Percentiles rank a stretch among this genome's conserved stretches.
Conservation (phyloP, 164 flowering plant genomes). For the Sextonia rubra region DNA sequence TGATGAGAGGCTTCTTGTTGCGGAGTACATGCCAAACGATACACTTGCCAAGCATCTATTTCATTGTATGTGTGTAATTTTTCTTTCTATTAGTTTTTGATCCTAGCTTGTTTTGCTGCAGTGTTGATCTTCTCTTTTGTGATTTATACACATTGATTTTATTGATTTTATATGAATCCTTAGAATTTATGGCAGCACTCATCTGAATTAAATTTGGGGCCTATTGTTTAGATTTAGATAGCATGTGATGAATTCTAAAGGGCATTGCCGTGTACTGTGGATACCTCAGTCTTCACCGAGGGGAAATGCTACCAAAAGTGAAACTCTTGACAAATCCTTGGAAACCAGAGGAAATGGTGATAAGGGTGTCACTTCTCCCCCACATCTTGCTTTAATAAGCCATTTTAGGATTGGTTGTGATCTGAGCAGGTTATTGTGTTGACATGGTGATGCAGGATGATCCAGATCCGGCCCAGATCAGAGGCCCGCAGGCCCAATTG, state of each 20-base stretch:
- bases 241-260: background rate
- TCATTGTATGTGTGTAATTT: constrained; percentile 58
- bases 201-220: background rate
- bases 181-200: background rate
- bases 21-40: constrained; percentile 97
- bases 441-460: too few species aligned
- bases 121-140: background rate
- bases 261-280: background rate
- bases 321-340: too few species aligned
- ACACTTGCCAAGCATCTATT: constrained; percentile 95
- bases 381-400: background rate
- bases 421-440: background rate
- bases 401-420: background rate
- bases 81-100: background rate
- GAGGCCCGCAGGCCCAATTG: too few species aligned
- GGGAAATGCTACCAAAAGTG: too few species aligned
- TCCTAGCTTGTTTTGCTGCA: background rate
- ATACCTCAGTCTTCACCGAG: background rate
- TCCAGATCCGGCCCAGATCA: too few species aligned
- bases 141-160: background rate
- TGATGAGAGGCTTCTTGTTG: constrained; percentile 90
- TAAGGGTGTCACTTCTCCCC: background rate
- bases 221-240: background rate
- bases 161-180: background rate
- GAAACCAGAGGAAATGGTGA: too few species aligned